Evolutionary conservation across 352 stramenopile genomes (phyloP).

Genomic region (Pythium aristosporum): DNA sequence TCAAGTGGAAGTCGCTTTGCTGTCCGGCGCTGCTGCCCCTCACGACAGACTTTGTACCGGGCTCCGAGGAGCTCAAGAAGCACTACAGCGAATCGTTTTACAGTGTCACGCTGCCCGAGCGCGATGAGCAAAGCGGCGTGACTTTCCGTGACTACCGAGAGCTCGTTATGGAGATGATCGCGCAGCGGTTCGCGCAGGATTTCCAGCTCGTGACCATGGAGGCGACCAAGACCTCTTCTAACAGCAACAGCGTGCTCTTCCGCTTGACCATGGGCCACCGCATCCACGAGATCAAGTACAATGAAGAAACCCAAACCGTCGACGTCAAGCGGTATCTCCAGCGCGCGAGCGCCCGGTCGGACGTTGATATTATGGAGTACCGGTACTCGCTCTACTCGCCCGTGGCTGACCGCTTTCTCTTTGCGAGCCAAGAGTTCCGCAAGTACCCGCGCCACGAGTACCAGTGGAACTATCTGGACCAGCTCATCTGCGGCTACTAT

Average conservation of each 20-base stretch:
- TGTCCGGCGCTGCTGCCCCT: conserved; percentile 94
- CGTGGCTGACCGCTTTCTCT: conserved; percentile 59
- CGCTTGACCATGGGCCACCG: conserved; percentile 85
- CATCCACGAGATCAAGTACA: conserved; percentile 88
- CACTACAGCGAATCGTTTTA: conserved; percentile 89
- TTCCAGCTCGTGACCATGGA: conserved; percentile 84
- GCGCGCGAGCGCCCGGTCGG: conserved; percentile 52
- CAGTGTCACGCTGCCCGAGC: conserved; percentile 73
- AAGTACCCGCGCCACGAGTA: conserved; percentile 83
- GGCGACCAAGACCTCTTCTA: conserved; percentile 29
- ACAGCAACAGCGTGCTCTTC: conserved; percentile 41
- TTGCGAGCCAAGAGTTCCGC: conserved; percentile 74
- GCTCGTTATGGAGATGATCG: conserved; percentile 85
- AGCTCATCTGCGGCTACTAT: conserved; percentile 85
- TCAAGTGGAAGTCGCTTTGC: conserved; percentile 97
- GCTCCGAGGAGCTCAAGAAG: conserved; percentile 68
- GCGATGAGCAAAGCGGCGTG: conserved; percentile 61
- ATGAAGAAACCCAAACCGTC: conserved; percentile 82
- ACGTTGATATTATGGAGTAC: conserved; percentile 84
- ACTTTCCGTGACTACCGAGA: conserved; percentile 76
- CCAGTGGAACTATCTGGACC: conserved; percentile 85
- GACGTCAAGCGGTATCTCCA: conserved; percentile 86
- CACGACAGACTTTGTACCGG: conserved; percentile 89
- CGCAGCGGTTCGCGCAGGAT: conserved; percentile 79
- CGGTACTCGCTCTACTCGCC: conserved; percentile 79